A percentile compares a stretch with the other conserved stretches of the same genome.
Evolutionary conservation across 768 basidiomycete species (phyloP).

Genomic region (Suillus subluteus): DNA sequence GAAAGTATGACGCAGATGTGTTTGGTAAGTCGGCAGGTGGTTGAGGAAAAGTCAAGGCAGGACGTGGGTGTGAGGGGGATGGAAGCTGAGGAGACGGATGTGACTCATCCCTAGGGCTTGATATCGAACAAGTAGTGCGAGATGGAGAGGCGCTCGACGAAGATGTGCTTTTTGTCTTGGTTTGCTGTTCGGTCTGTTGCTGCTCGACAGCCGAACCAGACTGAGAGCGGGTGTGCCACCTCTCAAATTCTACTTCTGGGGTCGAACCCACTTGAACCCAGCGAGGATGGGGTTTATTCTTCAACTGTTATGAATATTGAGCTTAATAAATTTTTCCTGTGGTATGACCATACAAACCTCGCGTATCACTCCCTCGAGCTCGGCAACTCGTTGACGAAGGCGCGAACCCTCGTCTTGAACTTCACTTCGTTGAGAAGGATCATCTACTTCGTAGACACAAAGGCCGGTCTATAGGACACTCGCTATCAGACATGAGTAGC

Average conservation of each 20-base stretch:
- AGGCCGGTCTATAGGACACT: slow-evolving; percentile 62
- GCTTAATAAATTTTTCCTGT: not conserved
- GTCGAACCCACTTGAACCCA: slow-evolving; percentile 45
- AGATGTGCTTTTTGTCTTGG: slow-evolving; percentile 1
- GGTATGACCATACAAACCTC: slow-evolving; percentile 47
- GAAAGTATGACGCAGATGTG: slow-evolving; percentile 18
- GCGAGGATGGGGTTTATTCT: slow-evolving; percentile 73
- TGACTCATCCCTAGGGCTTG: slow-evolving; percentile 5
- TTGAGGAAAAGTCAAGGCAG: slow-evolving; percentile 35
- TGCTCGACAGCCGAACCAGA: slow-evolving; percentile 24
- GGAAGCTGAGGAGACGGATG: slow-evolving; percentile 22
- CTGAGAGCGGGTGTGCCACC: slow-evolving; percentile 24
- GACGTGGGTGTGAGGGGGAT: slow-evolving; percentile 34
- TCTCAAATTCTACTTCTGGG: slow-evolving; percentile 30
- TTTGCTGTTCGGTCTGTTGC: slow-evolving; percentile 13
- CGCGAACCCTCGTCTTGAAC: slow-evolving; percentile 65
- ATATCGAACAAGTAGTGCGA: slow-evolving; percentile 9
- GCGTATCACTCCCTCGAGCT: slow-evolving; percentile 84
- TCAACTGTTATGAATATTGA: slow-evolving; percentile 46
- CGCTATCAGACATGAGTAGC: slow-evolving; percentile 21
- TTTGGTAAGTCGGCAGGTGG: slow-evolving; percentile 20
- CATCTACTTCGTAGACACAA: slow-evolving; percentile 85
- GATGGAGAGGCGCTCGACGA: slow-evolving; percentile 9
- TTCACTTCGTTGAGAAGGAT: slow-evolving; percentile 58
- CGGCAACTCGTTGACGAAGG: slow-evolving; percentile 75